Conservation (phyloP, 441 rosid genomes). For the Bocquillonia castaneifolia region DNA sequence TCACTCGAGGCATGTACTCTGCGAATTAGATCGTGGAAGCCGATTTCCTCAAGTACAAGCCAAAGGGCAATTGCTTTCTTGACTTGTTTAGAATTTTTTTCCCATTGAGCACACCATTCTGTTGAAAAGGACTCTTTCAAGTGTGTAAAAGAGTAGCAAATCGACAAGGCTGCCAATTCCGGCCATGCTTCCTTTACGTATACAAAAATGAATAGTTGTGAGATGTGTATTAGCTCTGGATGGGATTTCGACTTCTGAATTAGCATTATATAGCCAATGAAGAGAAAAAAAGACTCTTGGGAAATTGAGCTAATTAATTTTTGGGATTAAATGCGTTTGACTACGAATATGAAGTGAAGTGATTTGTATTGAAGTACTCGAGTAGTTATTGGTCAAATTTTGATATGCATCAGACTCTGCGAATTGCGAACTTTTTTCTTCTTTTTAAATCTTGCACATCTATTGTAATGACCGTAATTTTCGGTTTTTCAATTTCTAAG, state of each 20-base stretch:
- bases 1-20: conserved; percentile 17
- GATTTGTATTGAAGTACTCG: no score
- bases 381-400: neutral
- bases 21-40: conserved; percentile 28
- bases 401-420: no score
- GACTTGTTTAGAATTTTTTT: conserved; percentile 17
- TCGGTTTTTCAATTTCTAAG: no score
- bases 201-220: neutral
- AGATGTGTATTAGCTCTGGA: no score
- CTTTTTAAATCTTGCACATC: no score
- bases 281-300: neutral
- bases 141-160: conserved; percentile 31
- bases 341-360: no score
- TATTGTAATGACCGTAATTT: no score
- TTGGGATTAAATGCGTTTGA: neutral
- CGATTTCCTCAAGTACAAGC: conserved; percentile 31
- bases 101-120: conserved; percentile 28
- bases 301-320: neutral
- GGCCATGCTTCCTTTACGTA: conserved; percentile 8
- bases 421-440: no score
- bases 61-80: conserved; percentile 29
- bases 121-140: conserved; percentile 28
- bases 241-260: neutral
- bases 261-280: neutral
- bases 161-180: conserved; percentile 25